Evolutionary conservation across 208 protist species (phyloP), one percentile per base, ranked within the genome.

Genomic region (Trypanosomatidae sp.): DNA sequence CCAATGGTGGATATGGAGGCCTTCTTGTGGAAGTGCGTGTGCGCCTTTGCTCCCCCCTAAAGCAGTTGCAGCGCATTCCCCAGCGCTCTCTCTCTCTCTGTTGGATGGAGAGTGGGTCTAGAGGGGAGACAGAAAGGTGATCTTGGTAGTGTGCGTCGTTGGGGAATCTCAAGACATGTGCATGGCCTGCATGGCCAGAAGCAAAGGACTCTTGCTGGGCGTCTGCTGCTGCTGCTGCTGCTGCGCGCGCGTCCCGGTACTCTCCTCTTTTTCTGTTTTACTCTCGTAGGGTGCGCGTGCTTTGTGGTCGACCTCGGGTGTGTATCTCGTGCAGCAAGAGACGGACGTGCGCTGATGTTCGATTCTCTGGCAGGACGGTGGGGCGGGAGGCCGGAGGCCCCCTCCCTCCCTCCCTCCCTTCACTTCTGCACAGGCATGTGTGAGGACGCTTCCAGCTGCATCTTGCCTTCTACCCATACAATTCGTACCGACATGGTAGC

Each of bases 1-100:
- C 9, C 74, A 0, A 69, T 91, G 53, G 64, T 91, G 19, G 77
- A 91, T 73, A 76, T 82, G 76, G 87, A 91, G 65, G 73, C 60
- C 53, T 47, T 85, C 1, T 43, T 91, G 43, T 91, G 83, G 87
- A 39, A 77, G 53, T 75, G 69, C 46, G 19, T 71, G 2, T 22
- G 39, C 12, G 25, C 47, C 19, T 44, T 7, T 4, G 60, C 7
- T 68, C 28, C 28, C 30, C 9, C 41, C 64, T 68, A 68, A 55
- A 55, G 64, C 41, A 28, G 64, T 41, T 17, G 19, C 28, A 15
- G 4, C 30, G 25, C 64, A 28, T 65, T 10, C 60, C 8, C 30
- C 36, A 39, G 36, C 36, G 1, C 36, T 8, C 36, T 39, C 36
- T 39, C 36, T 39, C 36, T 13, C 19, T 65, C 19, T 65, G 36